Evolutionary conservation across 2,329 filamentous ascomycete species (phyloP).

Genomic region (Diaporthe capsici): DNA sequence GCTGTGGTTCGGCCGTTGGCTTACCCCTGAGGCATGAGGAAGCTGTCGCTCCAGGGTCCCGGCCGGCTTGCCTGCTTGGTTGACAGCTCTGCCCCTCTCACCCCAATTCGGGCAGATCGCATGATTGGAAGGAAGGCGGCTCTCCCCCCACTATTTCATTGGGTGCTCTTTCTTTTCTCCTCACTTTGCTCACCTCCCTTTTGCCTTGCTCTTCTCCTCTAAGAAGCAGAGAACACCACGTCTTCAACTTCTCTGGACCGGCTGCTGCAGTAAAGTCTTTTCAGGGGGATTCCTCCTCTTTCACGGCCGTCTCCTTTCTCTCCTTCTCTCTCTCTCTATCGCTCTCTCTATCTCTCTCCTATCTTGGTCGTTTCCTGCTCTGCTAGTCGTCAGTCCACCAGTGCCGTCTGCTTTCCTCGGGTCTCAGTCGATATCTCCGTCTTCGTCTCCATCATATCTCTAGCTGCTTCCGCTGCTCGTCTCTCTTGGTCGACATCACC

Average conservation of each 20-base stretch:
- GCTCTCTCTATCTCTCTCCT: conserved; percentile 51
- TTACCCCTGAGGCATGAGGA: conserved; percentile 31
- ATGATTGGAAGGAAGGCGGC: conserved; percentile 35
- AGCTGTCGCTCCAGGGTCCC: not conserved
- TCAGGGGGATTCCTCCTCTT: conserved; percentile 55
- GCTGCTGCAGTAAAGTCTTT: conserved; percentile 56
- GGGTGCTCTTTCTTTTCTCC: conserved; percentile 38
- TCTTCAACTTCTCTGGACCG: conserved; percentile 54
- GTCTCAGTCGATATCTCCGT: conserved; percentile 41
- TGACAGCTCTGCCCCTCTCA: conserved; percentile 35
- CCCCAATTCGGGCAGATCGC: conserved; percentile 31
- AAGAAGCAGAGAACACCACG: conserved; percentile 49
- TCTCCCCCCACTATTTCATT: conserved; percentile 34
- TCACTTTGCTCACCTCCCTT: conserved; percentile 43
- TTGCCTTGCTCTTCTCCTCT: conserved; percentile 43
- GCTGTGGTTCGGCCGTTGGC: not conserved
- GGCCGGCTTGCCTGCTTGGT: conserved; percentile 12
- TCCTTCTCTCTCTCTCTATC: conserved; percentile 51
- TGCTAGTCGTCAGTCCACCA: conserved; percentile 42
- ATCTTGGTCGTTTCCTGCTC: conserved; percentile 52
- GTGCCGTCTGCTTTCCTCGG: conserved; percentile 44
- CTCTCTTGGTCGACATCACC: conserved; percentile 41
- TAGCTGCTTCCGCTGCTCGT: conserved; percentile 41
- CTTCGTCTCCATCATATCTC: conserved; percentile 44
- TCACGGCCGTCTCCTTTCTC: conserved; percentile 58